Evolutionary conservation across 331 rosid genomes (phyloP).

Genomic region (Malus hybrid): DNA sequence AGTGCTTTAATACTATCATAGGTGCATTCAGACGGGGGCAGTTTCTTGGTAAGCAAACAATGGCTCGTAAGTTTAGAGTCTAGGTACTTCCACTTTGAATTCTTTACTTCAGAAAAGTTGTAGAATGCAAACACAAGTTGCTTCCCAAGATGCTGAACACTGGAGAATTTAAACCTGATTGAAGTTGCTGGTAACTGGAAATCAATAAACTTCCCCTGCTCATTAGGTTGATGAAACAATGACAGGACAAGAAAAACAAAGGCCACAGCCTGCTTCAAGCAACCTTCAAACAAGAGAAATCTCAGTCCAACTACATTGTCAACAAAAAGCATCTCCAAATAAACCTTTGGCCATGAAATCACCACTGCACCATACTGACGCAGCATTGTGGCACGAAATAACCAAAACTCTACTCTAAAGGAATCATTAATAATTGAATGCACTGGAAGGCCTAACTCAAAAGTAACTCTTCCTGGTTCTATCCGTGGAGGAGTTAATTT

Average conservation of each 20-base stretch:
- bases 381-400: conserved; percentile 38
- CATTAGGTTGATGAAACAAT: conserved; percentile 44
- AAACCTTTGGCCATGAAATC: conserved; percentile 66
- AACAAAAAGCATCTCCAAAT: conserved; percentile 78
- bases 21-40: conserved; percentile 78
- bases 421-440: conserved; percentile 28
- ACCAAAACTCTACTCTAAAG: conserved; percentile 41
- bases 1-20: conserved; percentile 76
- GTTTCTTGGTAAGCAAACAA: conserved; percentile 66
- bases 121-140: conserved; percentile 70
- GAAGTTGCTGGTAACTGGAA: conserved; percentile 74
- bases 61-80: conserved; percentile 60
- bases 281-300: conserved; percentile 71
- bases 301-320: conserved; percentile 83
- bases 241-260: conserved; percentile 52
- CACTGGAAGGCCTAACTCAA: conserved; percentile 38
- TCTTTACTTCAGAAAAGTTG: conserved; percentile 52
- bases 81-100: conserved; percentile 62
- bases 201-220: conserved; percentile 39
- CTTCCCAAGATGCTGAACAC: conserved; percentile 43
- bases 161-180: conserved; percentile 67
- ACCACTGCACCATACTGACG: conserved; percentile 51
- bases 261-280: conserved; percentile 61
- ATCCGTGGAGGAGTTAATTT: conserved; percentile 27
- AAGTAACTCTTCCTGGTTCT: conserved; percentile 37